A percentile compares a stretch with the other conserved stretches of the same genome.
phyloP scores from a whole-genome alignment of 805 yeast species.

The Metschnikowia bowlesiae region DNA sequence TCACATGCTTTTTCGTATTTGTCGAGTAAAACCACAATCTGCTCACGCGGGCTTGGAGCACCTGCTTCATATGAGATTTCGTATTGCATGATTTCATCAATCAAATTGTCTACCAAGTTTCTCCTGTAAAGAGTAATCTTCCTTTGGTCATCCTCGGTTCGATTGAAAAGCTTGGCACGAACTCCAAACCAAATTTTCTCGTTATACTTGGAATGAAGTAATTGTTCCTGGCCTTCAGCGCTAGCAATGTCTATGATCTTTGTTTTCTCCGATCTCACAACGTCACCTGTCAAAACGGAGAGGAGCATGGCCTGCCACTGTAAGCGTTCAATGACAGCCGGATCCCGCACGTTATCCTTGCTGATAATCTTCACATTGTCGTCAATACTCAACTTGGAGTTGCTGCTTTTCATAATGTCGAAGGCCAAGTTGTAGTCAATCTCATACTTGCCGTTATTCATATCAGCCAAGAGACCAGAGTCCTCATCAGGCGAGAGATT shows the following conservation, averaged over 20 bases:
- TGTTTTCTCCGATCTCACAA: slow-evolving; percentile 84
- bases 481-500: slow-evolving; percentile 15
- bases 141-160: slow-evolving; percentile 75
- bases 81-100: slow-evolving; percentile 66
- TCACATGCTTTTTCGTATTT: slow-evolving; percentile 64
- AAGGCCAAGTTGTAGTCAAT: slow-evolving; percentile 43
- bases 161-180: slow-evolving; percentile 73
- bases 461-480: slow-evolving; percentile 32
- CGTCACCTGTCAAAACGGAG: slow-evolving; percentile 91
- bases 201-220: slow-evolving; percentile 51
- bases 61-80: slow-evolving; percentile 44
- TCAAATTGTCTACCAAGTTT: slow-evolving; percentile 64
- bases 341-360: slow-evolving; percentile 39
- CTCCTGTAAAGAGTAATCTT: slow-evolving; percentile 65
- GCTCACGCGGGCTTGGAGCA: slow-evolving; percentile 31
- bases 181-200: slow-evolving; percentile 86
- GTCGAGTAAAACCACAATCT: slow-evolving; percentile 54
- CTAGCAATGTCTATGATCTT: slow-evolving; percentile 53
- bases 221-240: slow-evolving; percentile 41
- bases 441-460: slow-evolving; percentile 43
- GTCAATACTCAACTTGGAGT: slow-evolving; percentile 22
- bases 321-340: slow-evolving; percentile 64
- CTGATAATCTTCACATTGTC: slow-evolving; percentile 33
- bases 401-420: slow-evolving; percentile 29
- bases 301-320: slow-evolving; percentile 96